Evolutionary conservation across 2,329 filamentous ascomycete species (phyloP).

Genomic region (Fusarium sp.): DNA sequence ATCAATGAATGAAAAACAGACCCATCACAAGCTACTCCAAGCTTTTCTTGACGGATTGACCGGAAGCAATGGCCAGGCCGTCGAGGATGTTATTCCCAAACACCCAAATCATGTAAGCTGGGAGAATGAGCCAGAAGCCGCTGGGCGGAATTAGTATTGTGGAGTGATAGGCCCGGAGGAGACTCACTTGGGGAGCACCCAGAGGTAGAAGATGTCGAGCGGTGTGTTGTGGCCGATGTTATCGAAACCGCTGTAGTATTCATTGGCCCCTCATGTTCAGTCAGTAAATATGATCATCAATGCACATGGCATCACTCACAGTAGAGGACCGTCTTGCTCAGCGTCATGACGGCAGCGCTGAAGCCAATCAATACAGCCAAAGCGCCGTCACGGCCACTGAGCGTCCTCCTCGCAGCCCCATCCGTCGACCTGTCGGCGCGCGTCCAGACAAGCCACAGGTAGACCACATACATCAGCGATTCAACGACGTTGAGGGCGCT

Average conservation of each 20-base stretch:
- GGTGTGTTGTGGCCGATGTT: slow-evolving; percentile 69
- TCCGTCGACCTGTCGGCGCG: slow-evolving; percentile 17
- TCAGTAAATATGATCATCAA: neutral
- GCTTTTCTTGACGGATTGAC: slow-evolving; percentile 44
- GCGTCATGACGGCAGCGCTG: slow-evolving; percentile 68
- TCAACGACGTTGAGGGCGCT: slow-evolving; percentile 76
- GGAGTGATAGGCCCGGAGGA: neutral
- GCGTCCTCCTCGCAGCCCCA: slow-evolving; percentile 44
- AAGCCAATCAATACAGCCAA: slow-evolving; percentile 62
- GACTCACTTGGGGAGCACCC: slow-evolving; percentile 70
- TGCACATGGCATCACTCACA: slow-evolving; percentile 56
- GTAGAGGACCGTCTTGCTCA: slow-evolving; percentile 72
- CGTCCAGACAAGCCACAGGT: slow-evolving; percentile 60
- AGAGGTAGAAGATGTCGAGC: slow-evolving; percentile 60
- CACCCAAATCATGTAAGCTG: slow-evolving; percentile 63
- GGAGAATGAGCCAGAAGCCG: slow-evolving; percentile 66
- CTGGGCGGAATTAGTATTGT: slow-evolving; percentile 47
- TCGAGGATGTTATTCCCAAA: slow-evolving; percentile 63
- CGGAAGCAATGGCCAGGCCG: slow-evolving; percentile 56
- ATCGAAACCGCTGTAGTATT: slow-evolving; percentile 66
- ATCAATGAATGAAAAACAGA: neutral
- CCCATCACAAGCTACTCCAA: neutral
- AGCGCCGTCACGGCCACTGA: slow-evolving; percentile 59
- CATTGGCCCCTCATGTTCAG: slow-evolving; percentile 61
- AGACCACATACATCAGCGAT: slow-evolving; percentile 70